phyloP scores from a whole-genome alignment of 352 stramenopile genomes.

The Phytopythium aichiense region DNA sequence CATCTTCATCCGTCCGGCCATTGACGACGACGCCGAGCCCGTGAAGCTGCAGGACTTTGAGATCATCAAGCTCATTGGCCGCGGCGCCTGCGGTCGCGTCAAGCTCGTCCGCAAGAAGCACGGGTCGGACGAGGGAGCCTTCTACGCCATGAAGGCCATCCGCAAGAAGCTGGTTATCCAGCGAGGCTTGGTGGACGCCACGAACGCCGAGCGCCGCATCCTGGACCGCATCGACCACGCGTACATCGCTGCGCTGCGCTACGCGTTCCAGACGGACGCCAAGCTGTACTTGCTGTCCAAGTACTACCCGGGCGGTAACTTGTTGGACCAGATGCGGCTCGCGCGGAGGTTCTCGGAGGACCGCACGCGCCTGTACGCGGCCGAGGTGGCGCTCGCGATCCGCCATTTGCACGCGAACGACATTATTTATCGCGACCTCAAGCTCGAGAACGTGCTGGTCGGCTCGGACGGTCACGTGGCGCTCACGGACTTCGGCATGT shows the following conservation, averaged over 20 bases:
- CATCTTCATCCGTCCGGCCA: slow-evolving; percentile 72
- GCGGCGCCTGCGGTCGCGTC: slow-evolving; percentile 85
- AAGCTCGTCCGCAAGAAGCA: slow-evolving; percentile 88
- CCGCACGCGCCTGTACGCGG: slow-evolving; percentile 93
- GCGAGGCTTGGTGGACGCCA: slow-evolving; percentile 87
- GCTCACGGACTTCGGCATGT: slow-evolving; percentile 99
- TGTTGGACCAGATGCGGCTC: slow-evolving; percentile 91
- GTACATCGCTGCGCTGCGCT: slow-evolving; percentile 95
- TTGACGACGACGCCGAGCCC: slow-evolving; percentile 39
- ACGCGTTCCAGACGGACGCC: slow-evolving; percentile 87
- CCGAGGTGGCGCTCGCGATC: slow-evolving; percentile 96
- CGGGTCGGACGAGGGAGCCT: slow-evolving; percentile 68
- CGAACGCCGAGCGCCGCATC: slow-evolving; percentile 88
- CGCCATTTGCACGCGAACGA: slow-evolving; percentile 90
- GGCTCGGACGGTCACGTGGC: slow-evolving; percentile 94
- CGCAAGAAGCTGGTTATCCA: slow-evolving; percentile 87
- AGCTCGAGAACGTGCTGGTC: slow-evolving; percentile 98
- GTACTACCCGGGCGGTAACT: slow-evolving; percentile 96
- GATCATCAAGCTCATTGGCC: slow-evolving; percentile 97
- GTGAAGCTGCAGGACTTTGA: slow-evolving; percentile 92
- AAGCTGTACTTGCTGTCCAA: slow-evolving; percentile 91
- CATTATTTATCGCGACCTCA: slow-evolving; percentile 98
- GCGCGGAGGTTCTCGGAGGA: slow-evolving; percentile 91
- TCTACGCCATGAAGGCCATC: slow-evolving; percentile 87
- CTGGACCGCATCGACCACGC: slow-evolving; percentile 93